A percentile compares a stretch with the other conserved stretches of the same genome.
Evolutionary conservation across 306 rosid genomes (phyloP).

Genomic region (Quercus dentata): DNA sequence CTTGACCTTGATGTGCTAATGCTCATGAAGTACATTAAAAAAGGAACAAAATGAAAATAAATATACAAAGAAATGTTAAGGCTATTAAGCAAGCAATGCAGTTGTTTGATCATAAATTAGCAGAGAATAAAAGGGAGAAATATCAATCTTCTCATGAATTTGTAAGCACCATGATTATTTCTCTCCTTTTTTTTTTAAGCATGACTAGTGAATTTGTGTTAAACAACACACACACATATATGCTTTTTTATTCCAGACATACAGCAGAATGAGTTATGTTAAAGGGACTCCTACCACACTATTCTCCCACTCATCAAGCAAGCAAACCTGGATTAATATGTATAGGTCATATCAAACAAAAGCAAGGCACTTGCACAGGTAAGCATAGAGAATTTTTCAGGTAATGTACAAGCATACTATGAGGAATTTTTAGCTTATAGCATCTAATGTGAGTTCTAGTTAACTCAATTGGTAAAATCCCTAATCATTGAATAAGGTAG

Average conservation of each 20-base stretch:
- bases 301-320: neutral
- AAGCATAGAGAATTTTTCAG: neutral
- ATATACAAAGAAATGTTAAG: neutral
- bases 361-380: neutral
- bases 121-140: neutral
- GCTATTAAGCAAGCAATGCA: neutral
- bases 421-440: neutral
- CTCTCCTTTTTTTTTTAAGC: no score
- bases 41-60: neutral
- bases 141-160: neutral
- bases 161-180: neutral
- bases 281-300: neutral
- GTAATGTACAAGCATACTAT: neutral
- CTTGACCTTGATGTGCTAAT: neutral
- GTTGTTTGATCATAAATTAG: neutral
- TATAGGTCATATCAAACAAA: neutral
- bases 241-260: neutral
- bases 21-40: neutral
- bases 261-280: neutral
- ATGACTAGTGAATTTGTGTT: neutral
- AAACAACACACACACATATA: neutral
- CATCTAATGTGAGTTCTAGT: neutral
- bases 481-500: no score
- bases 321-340: neutral
- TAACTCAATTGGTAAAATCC: no score